Percentiles rank a stretch among this genome's conserved stretches.
These are phyloP conservation scores for Cymodocea nodosa DNA, from an alignment of 116 monocot species.

Conservation along the genomic window DNA sequence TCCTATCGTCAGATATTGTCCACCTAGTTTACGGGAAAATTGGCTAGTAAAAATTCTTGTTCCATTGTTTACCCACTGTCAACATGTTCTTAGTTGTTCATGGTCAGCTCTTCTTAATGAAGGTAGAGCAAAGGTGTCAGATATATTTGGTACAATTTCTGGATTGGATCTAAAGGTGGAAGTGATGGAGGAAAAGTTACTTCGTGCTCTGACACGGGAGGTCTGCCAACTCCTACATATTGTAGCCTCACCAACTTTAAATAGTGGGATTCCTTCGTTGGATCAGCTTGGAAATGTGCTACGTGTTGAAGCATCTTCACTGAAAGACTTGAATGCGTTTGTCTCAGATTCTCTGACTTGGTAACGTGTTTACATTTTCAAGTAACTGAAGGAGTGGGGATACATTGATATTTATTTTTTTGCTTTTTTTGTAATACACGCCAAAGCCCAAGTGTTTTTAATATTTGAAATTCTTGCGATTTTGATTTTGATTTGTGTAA, in stretches of 20 bases:
- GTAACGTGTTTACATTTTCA: conserved; percentile 22
- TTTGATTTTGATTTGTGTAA: background rate
- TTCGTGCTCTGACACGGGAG: conserved; percentile 82
- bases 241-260: conserved; percentile 54
- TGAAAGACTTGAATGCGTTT: conserved; percentile 46
- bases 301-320: conserved; percentile 33
- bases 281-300: conserved; percentile 68
- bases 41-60: conserved; percentile 63
- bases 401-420: background rate
- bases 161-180: conserved; percentile 85
- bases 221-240: conserved; percentile 60
- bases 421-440: background rate
- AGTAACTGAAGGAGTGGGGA: background rate
- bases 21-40: conserved; percentile 47
- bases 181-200: conserved; percentile 96
- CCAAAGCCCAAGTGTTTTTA: no score
- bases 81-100: conserved; percentile 72
- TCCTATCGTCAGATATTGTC: conserved; percentile 77
- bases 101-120: conserved; percentile 70
- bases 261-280: conserved; percentile 60
- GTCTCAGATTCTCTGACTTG: conserved; percentile 51
- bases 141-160: conserved; percentile 60
- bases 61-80: conserved; percentile 79
- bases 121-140: conserved; percentile 83
- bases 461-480: no score